Percentiles rank a stretch among this genome's conserved stretches.
Conservation (phyloP, 1,139 yeast species). For the Barnettozyma hawaiiensis region DNA sequence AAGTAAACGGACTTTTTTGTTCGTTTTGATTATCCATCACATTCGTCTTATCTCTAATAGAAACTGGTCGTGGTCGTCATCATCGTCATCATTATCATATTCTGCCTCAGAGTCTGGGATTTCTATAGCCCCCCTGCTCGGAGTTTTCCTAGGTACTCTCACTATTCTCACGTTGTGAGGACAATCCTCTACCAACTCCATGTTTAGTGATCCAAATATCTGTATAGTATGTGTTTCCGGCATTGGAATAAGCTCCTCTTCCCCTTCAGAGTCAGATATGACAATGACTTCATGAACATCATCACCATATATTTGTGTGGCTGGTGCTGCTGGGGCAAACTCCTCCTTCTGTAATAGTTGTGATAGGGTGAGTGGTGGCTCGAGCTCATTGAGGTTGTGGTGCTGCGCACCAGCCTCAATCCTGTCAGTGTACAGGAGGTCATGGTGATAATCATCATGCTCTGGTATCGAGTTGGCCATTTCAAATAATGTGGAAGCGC, state of each 20-base stretch:
- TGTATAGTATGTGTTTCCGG: background rate
- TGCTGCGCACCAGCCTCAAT: background rate
- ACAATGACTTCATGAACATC: background rate
- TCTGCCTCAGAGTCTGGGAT: constrained; percentile 3
- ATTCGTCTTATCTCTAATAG: constrained; percentile 1
- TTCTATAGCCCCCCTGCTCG: background rate
- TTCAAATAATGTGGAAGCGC: background rate
- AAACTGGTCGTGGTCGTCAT: background rate
- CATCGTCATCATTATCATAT: background rate
- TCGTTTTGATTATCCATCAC: too few species aligned
- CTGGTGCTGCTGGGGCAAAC: background rate
- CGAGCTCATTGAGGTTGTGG: constrained; percentile 1
- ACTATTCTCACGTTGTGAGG: constrained; percentile 2
- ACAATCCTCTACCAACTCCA: constrained; percentile 1
- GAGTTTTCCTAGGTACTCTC: background rate
- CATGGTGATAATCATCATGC: background rate
- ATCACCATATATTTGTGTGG: background rate
- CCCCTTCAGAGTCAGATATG: constrained; percentile 3
- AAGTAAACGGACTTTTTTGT: too few species aligned
- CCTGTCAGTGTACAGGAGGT: background rate
- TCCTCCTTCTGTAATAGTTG: constrained; percentile 5
- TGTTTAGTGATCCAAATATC: background rate
- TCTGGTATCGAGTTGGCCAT: background rate
- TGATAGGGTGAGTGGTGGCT: constrained; percentile 8
- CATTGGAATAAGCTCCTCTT: background rate